Base-by-base conservation (phyloP, 129 eudicot genomes). In the Tanacetum coccineum region DNA sequence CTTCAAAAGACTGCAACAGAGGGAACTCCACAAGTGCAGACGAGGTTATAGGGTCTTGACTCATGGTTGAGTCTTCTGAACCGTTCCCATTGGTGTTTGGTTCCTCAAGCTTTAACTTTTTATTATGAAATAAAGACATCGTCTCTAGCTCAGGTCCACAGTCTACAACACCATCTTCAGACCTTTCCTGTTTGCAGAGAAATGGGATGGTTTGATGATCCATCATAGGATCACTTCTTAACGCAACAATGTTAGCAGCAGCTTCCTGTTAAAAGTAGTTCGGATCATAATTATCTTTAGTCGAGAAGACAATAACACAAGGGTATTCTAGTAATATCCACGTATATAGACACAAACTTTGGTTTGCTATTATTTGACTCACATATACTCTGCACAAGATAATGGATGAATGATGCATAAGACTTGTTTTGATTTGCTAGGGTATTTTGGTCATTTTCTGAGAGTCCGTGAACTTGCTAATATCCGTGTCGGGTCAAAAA, bases 51-150 rank as follows among this genome's bases (percentile, higher is more conserved):
- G 81, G 85, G 30, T 82, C 94, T 39, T 85, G 84, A 57, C 85
- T 87, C 0, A 81, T 85, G 6, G 90, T 87, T 28, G 98, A 85
- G 21, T 81, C 93, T 56, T 87, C 95, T 3, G 93, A 83, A 32
- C 88, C 90, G 48, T 91, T 87, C 26, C 74, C 67, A 26, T 76
- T 62, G 62, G 81, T 83, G 79, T 76, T 84, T 9, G 82, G 95
- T 36, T 79, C 87, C 49, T 64, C 78, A 1, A 51, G 84, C 78
- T 75, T 87, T 19, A 77, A 72, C 70, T 74, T 70, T 74, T 91
- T 91, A 57, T 56, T 71, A 62, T 86, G 84, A 30, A 82, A 72
- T 18, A 87, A 58, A 40, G 90, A 81, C 22, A 85, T 48, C 28
- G 86, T 76, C 66, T 85, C 88, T 21, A 80, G 80, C 58, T 71